phyloP scores from a whole-genome alignment of 1,284 basidiomycete genomes.

The Apiotrichum sp. region DNA sequence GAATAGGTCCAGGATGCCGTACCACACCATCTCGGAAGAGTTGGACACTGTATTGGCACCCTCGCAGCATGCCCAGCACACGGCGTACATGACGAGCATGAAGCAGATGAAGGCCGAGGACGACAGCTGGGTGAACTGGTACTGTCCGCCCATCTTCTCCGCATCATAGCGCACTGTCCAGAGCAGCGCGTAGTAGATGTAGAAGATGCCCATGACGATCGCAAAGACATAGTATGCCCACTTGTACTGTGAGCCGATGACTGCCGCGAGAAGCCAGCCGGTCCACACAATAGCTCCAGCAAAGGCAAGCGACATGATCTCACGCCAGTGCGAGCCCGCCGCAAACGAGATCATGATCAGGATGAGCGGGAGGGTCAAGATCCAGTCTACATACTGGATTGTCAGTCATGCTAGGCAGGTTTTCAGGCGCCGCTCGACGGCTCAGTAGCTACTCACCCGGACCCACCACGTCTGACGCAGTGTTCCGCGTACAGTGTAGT shows the following conservation, averaged over 20 bases:
- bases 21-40: conserved; percentile 51
- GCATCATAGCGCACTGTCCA: conserved; percentile 34
- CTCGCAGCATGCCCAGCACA: conserved; percentile 48
- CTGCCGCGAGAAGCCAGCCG: conserved; percentile 53
- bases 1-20: conserved; percentile 58
- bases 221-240: conserved; percentile 53
- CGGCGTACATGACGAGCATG: conserved; percentile 54
- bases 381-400: conserved; percentile 53
- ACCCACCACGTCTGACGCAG: conserved; percentile 56
- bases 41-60: conserved; percentile 46
- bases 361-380: conserved; percentile 55
- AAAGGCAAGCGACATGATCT: conserved; percentile 53
- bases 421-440: no score
- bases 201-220: conserved; percentile 49
- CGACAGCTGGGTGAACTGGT: conserved; percentile 45
- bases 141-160: conserved; percentile 30
- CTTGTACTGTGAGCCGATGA: conserved; percentile 54
- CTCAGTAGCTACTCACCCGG: conserved; percentile 8
- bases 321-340: conserved; percentile 53
- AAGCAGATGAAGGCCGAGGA: conserved; percentile 42
- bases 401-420: neutral
- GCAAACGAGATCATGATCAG: conserved; percentile 54
- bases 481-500: conserved; percentile 26
- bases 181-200: conserved; percentile 51
- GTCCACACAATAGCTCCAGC: conserved; percentile 51